phyloP scores from a whole-genome alignment of 2,329 filamentous ascomycete genomes.

The Fusarium kyushuense region DNA sequence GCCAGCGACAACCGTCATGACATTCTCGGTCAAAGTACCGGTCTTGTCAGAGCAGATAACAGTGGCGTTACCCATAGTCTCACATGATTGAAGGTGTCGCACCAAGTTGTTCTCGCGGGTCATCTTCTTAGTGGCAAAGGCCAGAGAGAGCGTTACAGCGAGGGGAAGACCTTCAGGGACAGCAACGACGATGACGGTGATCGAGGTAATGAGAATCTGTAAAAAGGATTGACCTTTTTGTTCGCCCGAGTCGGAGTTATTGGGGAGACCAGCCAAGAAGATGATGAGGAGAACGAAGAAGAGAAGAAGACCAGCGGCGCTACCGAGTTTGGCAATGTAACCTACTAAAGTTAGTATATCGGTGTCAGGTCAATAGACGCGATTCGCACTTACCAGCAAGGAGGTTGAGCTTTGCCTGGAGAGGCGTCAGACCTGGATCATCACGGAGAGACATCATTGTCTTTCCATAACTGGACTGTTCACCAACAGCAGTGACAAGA shows the following conservation, averaged over 20 bases:
- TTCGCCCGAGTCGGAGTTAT: constrained; percentile 60
- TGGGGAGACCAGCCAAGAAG: constrained; percentile 72
- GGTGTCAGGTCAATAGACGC: rapidly evolving
- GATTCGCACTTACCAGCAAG: constrained; percentile 33
- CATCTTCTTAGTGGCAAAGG: constrained; percentile 76
- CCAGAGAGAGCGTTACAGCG: constrained; percentile 74
- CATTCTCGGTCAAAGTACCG: constrained; percentile 65
- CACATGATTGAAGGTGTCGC: constrained; percentile 73
- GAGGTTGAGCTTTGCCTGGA: constrained; percentile 64
- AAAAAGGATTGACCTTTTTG: constrained; percentile 70
- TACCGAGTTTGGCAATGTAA: constrained; percentile 58
- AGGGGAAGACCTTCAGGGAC: constrained; percentile 75
- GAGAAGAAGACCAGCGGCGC: constrained; percentile 76
- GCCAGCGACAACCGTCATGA: constrained; percentile 80
- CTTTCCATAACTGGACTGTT: constrained; percentile 65
- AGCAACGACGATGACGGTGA: constrained; percentile 75
- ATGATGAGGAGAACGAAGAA: constrained; percentile 85
- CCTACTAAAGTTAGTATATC: constrained; percentile 8
- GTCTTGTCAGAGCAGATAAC: constrained; percentile 78
- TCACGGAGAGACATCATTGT: constrained; percentile 67
- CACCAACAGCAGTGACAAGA: constrained; percentile 65
- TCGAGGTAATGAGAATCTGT: constrained; percentile 72
- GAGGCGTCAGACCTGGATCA: constrained; percentile 63
- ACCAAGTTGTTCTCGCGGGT: constrained; percentile 77
- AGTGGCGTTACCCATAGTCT: constrained; percentile 78